Evolutionary conservation across 2,329 filamentous ascomycete species (phyloP).

Genomic region (Monosporascus sp.): DNA sequence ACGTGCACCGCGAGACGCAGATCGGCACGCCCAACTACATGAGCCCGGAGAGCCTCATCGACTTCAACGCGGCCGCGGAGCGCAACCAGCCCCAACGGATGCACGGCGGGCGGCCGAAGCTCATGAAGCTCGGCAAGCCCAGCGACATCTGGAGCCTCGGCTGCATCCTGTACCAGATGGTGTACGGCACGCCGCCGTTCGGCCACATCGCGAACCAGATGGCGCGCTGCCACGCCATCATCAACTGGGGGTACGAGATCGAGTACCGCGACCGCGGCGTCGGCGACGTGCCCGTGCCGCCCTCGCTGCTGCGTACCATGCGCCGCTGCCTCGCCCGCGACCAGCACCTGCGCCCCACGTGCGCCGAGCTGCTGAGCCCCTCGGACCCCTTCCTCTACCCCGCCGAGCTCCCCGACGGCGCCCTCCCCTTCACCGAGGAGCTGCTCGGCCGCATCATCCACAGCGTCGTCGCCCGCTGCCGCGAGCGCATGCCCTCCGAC

Average conservation of each 20-base stretch:
- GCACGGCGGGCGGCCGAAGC: slow-evolving; percentile 49
- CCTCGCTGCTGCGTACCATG: slow-evolving; percentile 55
- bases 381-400: slow-evolving; percentile 62
- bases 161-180: slow-evolving; percentile 97
- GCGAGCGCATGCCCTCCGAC: slow-evolving; percentile 53
- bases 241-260: slow-evolving; percentile 69
- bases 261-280: slow-evolving; percentile 66
- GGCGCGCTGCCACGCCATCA: slow-evolving; percentile 79
- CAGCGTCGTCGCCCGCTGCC: slow-evolving; percentile 55
- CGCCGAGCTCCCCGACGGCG: slow-evolving; percentile 46
- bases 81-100: not conserved
- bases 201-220: slow-evolving; percentile 86
- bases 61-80: slow-evolving; percentile 58
- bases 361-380: slow-evolving; percentile 53
- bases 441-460: slow-evolving; percentile 56
- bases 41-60: slow-evolving; percentile 90
- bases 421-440: slow-evolving; percentile 57
- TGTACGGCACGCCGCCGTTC: slow-evolving; percentile 94
- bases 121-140: slow-evolving; percentile 94
- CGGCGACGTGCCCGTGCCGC: slow-evolving; percentile 57
- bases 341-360: slow-evolving; percentile 56
- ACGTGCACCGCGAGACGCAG: slow-evolving; percentile 92
- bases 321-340: slow-evolving; percentile 58
- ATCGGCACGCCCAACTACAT: slow-evolving; percentile 98
- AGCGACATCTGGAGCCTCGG: slow-evolving; percentile 95